These are phyloP conservation scores for Cephalotrichum gorgonifer DNA, from an alignment of 2,329 filamentous ascomycete genomes.

Conservation along the genomic window DNA sequence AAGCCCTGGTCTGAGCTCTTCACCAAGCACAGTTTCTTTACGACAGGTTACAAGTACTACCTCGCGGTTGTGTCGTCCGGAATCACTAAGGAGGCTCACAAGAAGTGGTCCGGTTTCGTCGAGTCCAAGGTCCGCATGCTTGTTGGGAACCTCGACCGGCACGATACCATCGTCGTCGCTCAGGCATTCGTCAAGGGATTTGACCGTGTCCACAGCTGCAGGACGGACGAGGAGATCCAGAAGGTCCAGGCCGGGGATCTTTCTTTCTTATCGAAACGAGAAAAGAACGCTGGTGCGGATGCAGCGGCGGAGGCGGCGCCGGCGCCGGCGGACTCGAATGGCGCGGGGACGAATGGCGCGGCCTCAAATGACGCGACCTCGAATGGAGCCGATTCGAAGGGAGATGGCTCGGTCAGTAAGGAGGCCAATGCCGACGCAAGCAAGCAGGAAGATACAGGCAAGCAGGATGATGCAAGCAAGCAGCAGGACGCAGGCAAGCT, in stretches of 20 bases:
- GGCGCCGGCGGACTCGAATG: conserved; percentile 24
- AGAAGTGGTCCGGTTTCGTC: conserved; percentile 82
- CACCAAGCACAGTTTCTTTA: conserved; percentile 86
- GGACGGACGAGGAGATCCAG: conserved; percentile 36
- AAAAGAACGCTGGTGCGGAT: conserved; percentile 39
- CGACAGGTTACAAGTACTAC: conserved; percentile 88
- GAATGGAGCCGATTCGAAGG: conserved; percentile 20
- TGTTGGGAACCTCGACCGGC: conserved; percentile 72
- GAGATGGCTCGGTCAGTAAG: conserved; percentile 31
- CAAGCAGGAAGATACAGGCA: conserved; percentile 1
- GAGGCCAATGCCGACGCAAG: conserved; percentile 10
- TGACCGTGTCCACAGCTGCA: conserved; percentile 68
- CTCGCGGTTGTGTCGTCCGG: conserved; percentile 78
- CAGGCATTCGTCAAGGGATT: conserved; percentile 92
- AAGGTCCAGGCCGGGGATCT: conserved; percentile 45
- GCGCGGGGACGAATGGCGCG: no score
- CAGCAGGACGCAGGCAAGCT: no score
- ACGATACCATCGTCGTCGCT: conserved; percentile 69
- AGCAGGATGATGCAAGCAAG: conserved; percentile 5
- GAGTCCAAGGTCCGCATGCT: conserved; percentile 87
- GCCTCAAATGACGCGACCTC: no score
- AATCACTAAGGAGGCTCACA: conserved; percentile 72
- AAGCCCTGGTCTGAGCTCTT: conserved; percentile 82
- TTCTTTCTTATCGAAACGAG: conserved; percentile 29
- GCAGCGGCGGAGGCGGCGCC: conserved; percentile 23